A percentile compares a stretch with the other conserved stretches of the same genome.
Evolutionary conservation across 805 yeast genomes (phyloP).

Genomic region (Hanseniaspora meyeri): DNA sequence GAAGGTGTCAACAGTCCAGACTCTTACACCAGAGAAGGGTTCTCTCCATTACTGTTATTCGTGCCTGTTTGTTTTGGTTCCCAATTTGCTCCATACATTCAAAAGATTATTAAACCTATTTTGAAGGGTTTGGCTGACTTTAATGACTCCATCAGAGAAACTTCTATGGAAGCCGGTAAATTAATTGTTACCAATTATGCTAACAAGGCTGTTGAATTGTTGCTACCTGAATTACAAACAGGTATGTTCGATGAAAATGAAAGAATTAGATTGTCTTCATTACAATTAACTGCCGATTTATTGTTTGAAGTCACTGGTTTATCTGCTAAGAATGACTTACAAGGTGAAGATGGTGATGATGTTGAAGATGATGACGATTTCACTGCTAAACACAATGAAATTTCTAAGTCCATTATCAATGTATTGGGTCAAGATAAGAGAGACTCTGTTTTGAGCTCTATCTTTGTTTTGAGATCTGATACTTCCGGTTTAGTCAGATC

Average conservation of each 20-base stretch:
- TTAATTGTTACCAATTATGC: slow-evolving; percentile 85
- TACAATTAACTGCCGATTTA: slow-evolving; percentile 89
- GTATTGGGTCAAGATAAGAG: slow-evolving; percentile 80
- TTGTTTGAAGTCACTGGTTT: slow-evolving; percentile 90
- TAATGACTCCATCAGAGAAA: slow-evolving; percentile 76
- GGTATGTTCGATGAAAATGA: slow-evolving; percentile 75
- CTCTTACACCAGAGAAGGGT: slow-evolving; percentile 75
- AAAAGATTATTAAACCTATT: slow-evolving; percentile 80
- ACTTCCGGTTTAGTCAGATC: slow-evolving; percentile 74
- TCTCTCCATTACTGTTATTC: slow-evolving; percentile 75
- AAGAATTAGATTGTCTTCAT: slow-evolving; percentile 84
- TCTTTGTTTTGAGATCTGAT: slow-evolving; percentile 91
- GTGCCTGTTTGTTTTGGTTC: slow-evolving; percentile 90
- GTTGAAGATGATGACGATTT: slow-evolving; percentile 28
- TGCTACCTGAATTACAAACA: slow-evolving; percentile 83
- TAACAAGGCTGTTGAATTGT: slow-evolving; percentile 76
- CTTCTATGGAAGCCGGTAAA: slow-evolving; percentile 85
- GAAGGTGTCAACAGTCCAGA: slow-evolving; percentile 56
- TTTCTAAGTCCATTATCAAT: slow-evolving; percentile 54
- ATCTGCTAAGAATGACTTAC: slow-evolving; percentile 59
- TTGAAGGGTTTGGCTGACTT: slow-evolving; percentile 81
- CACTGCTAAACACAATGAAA: slow-evolving; percentile 37
- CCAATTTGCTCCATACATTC: slow-evolving; percentile 80
- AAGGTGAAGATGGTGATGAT: slow-evolving; percentile 42
- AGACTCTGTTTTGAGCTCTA: slow-evolving; percentile 69